These are phyloP conservation scores for Herpetospermum pedunculosum DNA, from an alignment of 306 rosid species.

Conservation along the genomic window DNA sequence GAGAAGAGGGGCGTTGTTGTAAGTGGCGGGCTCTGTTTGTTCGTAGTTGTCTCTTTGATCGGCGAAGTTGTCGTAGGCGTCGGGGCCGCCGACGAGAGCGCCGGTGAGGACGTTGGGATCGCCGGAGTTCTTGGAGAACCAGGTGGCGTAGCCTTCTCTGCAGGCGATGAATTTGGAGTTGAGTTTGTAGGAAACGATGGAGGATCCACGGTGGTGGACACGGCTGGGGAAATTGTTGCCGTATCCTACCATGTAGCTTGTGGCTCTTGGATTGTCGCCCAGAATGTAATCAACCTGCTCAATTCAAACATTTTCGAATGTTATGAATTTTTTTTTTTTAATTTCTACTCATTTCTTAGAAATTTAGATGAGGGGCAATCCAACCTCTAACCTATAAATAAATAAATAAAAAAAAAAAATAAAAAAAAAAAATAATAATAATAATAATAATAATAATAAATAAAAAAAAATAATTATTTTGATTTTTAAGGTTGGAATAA, in stretches of 20 bases:
- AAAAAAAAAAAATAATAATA: too few species aligned
- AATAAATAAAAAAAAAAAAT: too few species aligned
- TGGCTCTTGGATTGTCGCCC: conserved; percentile 93
- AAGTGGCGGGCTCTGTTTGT: conserved; percentile 97
- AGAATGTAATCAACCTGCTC: conserved; percentile 80
- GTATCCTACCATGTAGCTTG: conserved; percentile 92
- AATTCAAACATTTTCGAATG: background rate
- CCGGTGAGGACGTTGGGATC: conserved; percentile 79
- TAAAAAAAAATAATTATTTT: too few species aligned
- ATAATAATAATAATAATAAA: too few species aligned
- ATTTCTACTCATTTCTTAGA: too few species aligned
- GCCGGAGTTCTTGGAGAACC: conserved; percentile 63
- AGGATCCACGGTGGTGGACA: conserved; percentile 70
- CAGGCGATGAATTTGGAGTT: conserved; percentile 63
- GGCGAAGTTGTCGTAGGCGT: conserved; percentile 96
- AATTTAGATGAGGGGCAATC: too few species aligned
- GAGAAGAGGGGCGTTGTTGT: conserved; percentile 92
- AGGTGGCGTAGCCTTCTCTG: conserved; percentile 83
- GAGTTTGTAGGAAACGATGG: conserved; percentile 52
- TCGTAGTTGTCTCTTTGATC: conserved; percentile 86
- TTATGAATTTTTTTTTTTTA: too few species aligned
- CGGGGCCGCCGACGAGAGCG: conserved; percentile 96
- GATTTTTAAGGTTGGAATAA: too few species aligned
- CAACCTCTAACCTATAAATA: too few species aligned
- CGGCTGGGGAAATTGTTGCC: conserved; percentile 79